Base-by-base conservation (phyloP, 176 grass and related monocot species). In the Rhynchospora pubera region DNA sequence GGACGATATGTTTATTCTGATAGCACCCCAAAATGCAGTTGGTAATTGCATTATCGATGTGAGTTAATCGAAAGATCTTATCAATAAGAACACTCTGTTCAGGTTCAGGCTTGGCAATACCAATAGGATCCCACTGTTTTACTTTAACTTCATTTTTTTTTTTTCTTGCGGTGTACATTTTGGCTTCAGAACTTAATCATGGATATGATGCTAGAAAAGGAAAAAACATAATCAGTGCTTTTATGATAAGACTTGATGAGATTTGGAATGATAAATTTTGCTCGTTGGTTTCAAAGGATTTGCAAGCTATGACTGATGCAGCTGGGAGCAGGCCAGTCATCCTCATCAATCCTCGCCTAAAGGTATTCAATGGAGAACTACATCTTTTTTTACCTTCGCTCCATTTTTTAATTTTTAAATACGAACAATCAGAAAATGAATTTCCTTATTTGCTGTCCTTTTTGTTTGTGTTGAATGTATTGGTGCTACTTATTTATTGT, bases 11-110 rank as follows among this genome's bases (percentile, higher is more conserved):
- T 94, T 97, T 90, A 60, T 97, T 57, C 90, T 97, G 57, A 84
- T 97, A 84, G 94, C 94, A 84, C 94, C 94, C 28, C 94, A 97
- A 66, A 97, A 97, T 92, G 94, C 94, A 90, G 94, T 97, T 92
- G 94, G 94, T 71, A 97, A 97, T 90, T 97, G 94, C 88, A 97
- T 97, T 89, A 97, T 97, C 83, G 94, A 92, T 81, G 94, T 97
- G 84, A 92, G 89, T 12, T 83, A 79, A 61, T 53, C 72, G 58
- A 62, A 39, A 55, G 65, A 66, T 6, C 15, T n/a, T 77, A 61
- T 59, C 43, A 7, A 52, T 79, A 53, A 28, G 47, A 2, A 75
- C 23, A 28, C 34, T 48, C 44, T 79, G 46, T 26, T 53, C 22
- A 26, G 22, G 22, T 55, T 53, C 22, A 30, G 47, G 22, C 11